Base-by-base conservation (phyloP, 805 yeast genomes). In the Metschnikowia baotianmanensis region DNA sequence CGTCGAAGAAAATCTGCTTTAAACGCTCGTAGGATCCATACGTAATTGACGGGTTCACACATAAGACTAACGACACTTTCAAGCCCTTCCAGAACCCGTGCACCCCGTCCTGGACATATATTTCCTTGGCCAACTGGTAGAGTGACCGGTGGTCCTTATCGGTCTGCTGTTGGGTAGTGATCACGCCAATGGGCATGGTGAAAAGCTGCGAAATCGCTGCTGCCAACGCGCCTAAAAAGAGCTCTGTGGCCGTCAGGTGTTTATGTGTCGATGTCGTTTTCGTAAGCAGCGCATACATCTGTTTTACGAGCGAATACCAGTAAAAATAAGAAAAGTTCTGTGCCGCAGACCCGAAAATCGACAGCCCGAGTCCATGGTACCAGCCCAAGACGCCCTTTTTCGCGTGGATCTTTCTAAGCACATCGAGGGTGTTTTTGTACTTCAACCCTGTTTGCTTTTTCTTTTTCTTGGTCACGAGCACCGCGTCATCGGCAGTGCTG, bases 281-380 rank as follows among this genome's bases (percentile, higher is more conserved):
- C 38, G 67, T 44, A 34, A 63, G 42, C 36, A 61, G 65, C 44
- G 75, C 70, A 61, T 78, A 82, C 13, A 73, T 62, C 38, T 74
- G 72, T 47, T 86, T 77, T 13, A 86, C 79, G 29, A 84, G 64
- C 5, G 89, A 81, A 62, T 87, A 87, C 93, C 95, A 87, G 62
- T 86, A 87, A 61, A 87, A 87, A 61, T 87, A 87, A 22, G 87
- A 81, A 57, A 87, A 87, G 52, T 82, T 83, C 56, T 85, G 86
- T 7, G 84, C 78, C 2, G 90, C 89, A 9, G 82, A 77, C 2
- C 89, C 88, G 15, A 82, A 53, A 30, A 86, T 63, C 1, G 86
- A 76, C 1, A 89, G 80, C 2, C 77, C 63, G 34, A 86, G 61
- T 1, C 96, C 96, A 48, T 76, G 78, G 63, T 86, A 87, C 61